Base-by-base conservation (phyloP, 1,139 yeast genomes). In the Pichia sp. region DNA sequence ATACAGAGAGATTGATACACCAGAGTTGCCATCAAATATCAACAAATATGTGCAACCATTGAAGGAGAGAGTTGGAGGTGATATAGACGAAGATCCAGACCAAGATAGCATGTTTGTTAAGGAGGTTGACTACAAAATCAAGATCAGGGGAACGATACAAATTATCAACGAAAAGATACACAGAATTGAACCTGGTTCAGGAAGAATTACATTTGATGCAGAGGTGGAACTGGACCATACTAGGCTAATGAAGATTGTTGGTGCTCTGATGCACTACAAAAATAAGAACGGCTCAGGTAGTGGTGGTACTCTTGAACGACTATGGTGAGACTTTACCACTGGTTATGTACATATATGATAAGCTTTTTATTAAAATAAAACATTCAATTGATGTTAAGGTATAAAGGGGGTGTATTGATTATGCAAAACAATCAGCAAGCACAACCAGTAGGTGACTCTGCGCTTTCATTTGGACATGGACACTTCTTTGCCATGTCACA, bases 211-310 rank as follows among this genome's bases (percentile, higher is more conserved):
- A 6, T 56, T 55, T 33, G 40, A 35, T 12, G 60, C 57, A 5
- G 51, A 53, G n/a, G 47, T 56, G 13, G 58, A 55, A 30, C 52
- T 55, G 20, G 60, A 56, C 37, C 60, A 55, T 31, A 55, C 57
- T 6, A 51, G 52, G 36, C 46, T 54, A 8, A 45, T 55, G 26
- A 53, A 52, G 33, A 44, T 55, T 10, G 44, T 44, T 4, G 44
- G 44, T 27, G 52, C 52, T 22, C 32, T 51, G 10, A 39, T 55
- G 29, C 48, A 52, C 9, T 54, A 44, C 27, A 44, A 29, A 15
- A 44, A 44, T 27, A 40, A 35, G 25, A 37, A 40, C 22, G 36
- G 35, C 11, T 32, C 44, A 16, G 47, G 47, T 8, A 38, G 45
- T 33, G 47, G 47, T 13, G 47, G 47, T 17, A 44, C 47, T 10